Evolutionary conservation across 345 rosid species (phyloP).

Genomic region (Adansonia digitata): DNA sequence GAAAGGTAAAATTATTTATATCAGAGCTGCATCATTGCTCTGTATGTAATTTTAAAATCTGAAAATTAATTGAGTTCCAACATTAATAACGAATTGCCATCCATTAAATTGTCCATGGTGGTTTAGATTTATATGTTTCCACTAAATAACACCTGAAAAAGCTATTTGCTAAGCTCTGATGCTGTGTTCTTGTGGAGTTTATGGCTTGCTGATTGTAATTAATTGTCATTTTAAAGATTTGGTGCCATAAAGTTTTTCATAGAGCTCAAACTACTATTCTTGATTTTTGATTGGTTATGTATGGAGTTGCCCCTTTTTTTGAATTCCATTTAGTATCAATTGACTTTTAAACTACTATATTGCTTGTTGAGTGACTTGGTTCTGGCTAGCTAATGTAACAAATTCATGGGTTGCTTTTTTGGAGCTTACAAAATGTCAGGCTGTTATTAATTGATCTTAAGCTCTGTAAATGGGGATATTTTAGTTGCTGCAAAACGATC

Average conservation of each 20-base stretch:
- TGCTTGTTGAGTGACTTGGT: background rate
- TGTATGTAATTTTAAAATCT: constrained; percentile 70
- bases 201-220: background rate
- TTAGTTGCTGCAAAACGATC: background rate
- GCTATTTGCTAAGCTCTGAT: background rate
- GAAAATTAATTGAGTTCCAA: constrained; percentile 62
- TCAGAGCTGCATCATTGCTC: constrained; percentile 59
- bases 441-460: background rate
- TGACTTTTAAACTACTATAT: background rate
- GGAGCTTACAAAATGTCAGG: background rate
- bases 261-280: background rate
- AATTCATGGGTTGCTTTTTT: background rate
- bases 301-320: background rate
- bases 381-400: background rate
- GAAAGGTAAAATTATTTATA: constrained; percentile 52
- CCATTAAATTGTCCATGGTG: constrained; percentile 29
- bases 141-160: background rate
- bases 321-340: background rate
- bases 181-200: background rate
- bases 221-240: background rate
- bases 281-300: background rate
- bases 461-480: background rate
- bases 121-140: background rate
- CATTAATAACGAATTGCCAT: constrained; percentile 64
- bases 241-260: background rate